Evolutionary conservation across 441 rosid genomes (phyloP), one percentile per base, ranked within the genome.

Genomic region (Hura crepitans): DNA sequence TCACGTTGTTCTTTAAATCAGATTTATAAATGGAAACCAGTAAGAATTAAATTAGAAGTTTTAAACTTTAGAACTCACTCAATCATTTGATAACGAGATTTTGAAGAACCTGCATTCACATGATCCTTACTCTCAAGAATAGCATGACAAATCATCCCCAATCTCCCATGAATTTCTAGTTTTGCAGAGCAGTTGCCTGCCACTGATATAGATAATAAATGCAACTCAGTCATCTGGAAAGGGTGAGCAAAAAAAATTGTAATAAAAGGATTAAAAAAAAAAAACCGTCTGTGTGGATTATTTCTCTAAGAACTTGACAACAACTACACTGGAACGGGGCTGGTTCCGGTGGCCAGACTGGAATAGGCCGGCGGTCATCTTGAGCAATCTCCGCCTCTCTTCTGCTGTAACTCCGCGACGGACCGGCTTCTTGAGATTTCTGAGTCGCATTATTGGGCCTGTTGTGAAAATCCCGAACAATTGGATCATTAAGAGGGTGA

Each of bases 71-170:
- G 23, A 59, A 66, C 87, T 70, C 77, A 87, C 96, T 82, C 81
- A 20, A 82, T 50, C 74, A 84, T 81, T 33, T 80, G 80, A 58
- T 73, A 47, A 12, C 6, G 72, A 51, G 56, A 25, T 2, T 47
- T 53, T 0, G 31, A 53, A 45, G 63, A 46, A 37, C 3, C 51
- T 6, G 0, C 37, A 12, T 18, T 50, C 5, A 0, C 59, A 30
- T 35, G 39, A 0, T 56, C 66, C 30, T 39, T 76, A 47, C 20
- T 65, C 73, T 81, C 83, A 18, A 84, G 77, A 69, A 85, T 31
- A 18, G 87, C 96, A 76, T 94, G 97, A 51, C 77, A 81, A 51
- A 94, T 69, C 35, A 77, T 61, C 1, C 91, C 97, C 17, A 83
- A 65, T 62, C 82, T 78, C 50, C 91, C 94, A 77, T 84, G 92